Base-by-base conservation (phyloP, 257 asterid genomes). In the Cruciata laevipes region DNA sequence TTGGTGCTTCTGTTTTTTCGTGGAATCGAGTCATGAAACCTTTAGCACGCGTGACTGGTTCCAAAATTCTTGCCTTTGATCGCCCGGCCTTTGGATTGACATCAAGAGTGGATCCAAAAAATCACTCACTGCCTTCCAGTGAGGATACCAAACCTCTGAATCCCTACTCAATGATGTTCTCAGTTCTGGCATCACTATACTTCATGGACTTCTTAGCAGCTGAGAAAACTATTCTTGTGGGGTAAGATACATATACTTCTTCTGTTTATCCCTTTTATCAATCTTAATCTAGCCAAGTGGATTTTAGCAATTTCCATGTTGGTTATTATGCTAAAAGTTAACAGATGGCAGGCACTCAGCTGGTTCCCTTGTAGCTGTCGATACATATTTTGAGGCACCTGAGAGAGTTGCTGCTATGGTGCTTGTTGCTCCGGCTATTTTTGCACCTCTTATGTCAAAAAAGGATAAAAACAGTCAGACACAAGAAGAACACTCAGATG, bases 51-150 rank as follows among this genome's bases (percentile, higher is more conserved):
- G 75, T 68, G 55, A 72, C 75, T 37, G 85, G 91, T 52, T 80
- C 92, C 8, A 88, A 88, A 83, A 91, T 88, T 74, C 86, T 90
- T 73, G 97, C 99, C 57, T 93, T 93, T 78, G 99, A 93, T 70
- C 85, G 99, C 76, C 99, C 99, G 14, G 97, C 97, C 56, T 93
- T 93, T 67, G 99, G 99, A 61, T 77, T 93, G 80, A 90, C 99
- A 14, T 82, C 97, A 42, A 85, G 97, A 82, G 81, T 79, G 60
- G 68, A 73, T 76, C 77, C 77, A 16, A 24, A 37, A 13, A 67
- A 77, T 75, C 76, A 69, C 77, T 64, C 80, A 68, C 74, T 82
- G 1, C 49, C 62, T 11, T 71, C 63, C 31, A 72, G 68, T 64
- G 78, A 71, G 72, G 91, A 83, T 68, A 63, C 81, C 7, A 81